Evolutionary conservation across 2,329 filamentous ascomycete species (phyloP).

Genomic region (Cladophialophora carrionii): DNA sequence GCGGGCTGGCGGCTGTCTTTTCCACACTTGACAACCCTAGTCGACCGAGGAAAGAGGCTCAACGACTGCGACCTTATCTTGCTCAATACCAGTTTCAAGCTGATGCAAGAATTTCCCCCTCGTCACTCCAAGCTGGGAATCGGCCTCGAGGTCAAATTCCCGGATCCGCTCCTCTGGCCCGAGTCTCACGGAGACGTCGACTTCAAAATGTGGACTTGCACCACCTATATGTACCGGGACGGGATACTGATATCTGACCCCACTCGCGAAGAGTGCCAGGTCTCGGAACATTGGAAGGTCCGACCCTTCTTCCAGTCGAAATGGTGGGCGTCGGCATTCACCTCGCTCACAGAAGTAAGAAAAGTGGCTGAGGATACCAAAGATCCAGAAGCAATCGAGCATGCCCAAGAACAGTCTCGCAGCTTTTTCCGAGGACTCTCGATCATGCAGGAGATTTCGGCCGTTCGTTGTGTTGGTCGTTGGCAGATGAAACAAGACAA

Average conservation of each 20-base stretch:
- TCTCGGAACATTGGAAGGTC: slow-evolving; percentile 42
- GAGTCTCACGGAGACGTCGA: slow-evolving; percentile 40
- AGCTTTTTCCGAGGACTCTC: slow-evolving; percentile 48
- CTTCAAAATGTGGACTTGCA: slow-evolving; percentile 50
- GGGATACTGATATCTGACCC: slow-evolving; percentile 39
- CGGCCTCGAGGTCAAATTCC: slow-evolving; percentile 49
- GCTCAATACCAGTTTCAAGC: slow-evolving; percentile 49
- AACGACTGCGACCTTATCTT: slow-evolving; percentile 50
- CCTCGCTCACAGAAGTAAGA: slow-evolving; percentile 47
- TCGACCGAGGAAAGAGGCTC: slow-evolving; percentile 43
- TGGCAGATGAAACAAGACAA: slow-evolving; percentile 38
- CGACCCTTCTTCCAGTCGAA: slow-evolving; percentile 50
- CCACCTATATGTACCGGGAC: slow-evolving; percentile 49
- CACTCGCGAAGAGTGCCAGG: slow-evolving; percentile 41
- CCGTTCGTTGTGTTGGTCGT: slow-evolving; percentile 38
- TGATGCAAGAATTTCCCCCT: slow-evolving; percentile 51
- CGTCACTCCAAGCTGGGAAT: slow-evolving; percentile 49
- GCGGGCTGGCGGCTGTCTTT: slow-evolving; percentile 48
- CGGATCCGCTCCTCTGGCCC: slow-evolving; percentile 40
- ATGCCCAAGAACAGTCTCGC: slow-evolving; percentile 44
- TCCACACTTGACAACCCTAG: slow-evolving; percentile 46
- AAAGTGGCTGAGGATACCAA: slow-evolving; percentile 46
- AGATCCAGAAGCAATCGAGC: slow-evolving; percentile 40
- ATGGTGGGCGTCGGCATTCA: slow-evolving; percentile 53
- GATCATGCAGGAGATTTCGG: slow-evolving; percentile 53